Conservation (phyloP, 1,284 basidiomycete species). For the Sanghuangporus weigelae region DNA sequence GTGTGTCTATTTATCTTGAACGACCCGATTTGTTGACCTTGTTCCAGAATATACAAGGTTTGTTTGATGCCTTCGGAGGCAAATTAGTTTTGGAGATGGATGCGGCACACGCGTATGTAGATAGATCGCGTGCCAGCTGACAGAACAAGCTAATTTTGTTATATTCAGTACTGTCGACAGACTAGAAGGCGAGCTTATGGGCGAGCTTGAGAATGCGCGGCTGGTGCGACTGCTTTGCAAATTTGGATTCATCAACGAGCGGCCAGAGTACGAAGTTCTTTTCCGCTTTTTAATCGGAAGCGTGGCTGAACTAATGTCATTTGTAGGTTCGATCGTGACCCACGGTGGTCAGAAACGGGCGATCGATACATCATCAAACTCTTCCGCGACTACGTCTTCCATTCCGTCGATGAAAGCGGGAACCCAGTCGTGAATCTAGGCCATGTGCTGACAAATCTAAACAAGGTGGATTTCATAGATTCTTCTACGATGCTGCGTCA, state of each 20-base stretch:
- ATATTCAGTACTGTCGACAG: slow-evolving; percentile 66
- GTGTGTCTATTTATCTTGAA: slow-evolving; percentile 15
- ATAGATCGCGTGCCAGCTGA: not conserved
- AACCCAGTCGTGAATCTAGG: slow-evolving; percentile 87
- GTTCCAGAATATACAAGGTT: slow-evolving; percentile 42
- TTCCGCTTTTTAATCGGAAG: not conserved
- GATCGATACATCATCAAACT: slow-evolving; percentile 98
- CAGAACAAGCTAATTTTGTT: not conserved
- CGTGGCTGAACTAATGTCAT: not conserved
- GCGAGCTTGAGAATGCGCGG: slow-evolving; percentile 95
- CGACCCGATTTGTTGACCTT: slow-evolving; percentile 49
- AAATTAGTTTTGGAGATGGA: slow-evolving; percentile 80
- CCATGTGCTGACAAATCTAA: slow-evolving; percentile 87
- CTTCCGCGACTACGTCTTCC: slow-evolving; percentile 98
- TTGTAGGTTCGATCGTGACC: slow-evolving; percentile 85
- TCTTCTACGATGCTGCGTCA: not conserved
- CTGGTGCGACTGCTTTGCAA: slow-evolving; percentile 91
- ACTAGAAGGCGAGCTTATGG: slow-evolving; percentile 79
- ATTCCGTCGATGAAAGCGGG: slow-evolving; percentile 89
- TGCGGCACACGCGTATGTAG: slow-evolving; percentile 67
- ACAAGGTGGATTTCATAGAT: slow-evolving; percentile 56
- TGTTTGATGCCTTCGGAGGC: slow-evolving; percentile 76
- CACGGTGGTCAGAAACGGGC: slow-evolving; percentile 96
- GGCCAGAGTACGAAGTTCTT: slow-evolving; percentile 75
- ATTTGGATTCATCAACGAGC: slow-evolving; percentile 97